Conservation (phyloP, 2,329 filamentous ascomycete genomes). For the Colletotrichum sp. region DNA sequence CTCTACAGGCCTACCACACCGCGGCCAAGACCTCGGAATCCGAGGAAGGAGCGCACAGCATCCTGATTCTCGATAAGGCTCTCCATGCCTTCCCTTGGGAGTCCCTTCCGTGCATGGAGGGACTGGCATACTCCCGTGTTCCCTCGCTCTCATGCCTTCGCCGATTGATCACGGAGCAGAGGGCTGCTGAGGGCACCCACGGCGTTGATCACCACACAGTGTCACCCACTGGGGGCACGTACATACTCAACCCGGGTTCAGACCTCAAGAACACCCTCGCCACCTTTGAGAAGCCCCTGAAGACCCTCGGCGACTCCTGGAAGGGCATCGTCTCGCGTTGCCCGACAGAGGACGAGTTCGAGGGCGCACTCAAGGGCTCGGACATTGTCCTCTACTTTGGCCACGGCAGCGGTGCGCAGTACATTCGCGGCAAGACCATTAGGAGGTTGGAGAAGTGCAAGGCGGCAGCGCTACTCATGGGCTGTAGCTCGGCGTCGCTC, state of each 20-base stretch:
- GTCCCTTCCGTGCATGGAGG: constrained; percentile 84
- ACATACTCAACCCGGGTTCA: constrained; percentile 87
- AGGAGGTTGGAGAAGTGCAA: constrained; percentile 76
- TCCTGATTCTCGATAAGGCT: constrained; percentile 89
- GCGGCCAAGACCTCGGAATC: constrained; percentile 45
- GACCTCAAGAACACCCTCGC: constrained; percentile 83
- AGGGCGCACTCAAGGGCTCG: constrained; percentile 65
- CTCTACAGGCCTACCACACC: constrained; percentile 78
- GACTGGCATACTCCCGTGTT: constrained; percentile 81
- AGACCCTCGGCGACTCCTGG: constrained; percentile 74
- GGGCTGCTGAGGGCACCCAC: not conserved
- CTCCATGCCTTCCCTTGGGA: constrained; percentile 96
- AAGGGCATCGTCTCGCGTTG: constrained; percentile 68
- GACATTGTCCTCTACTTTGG: constrained; percentile 92
- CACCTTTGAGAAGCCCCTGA: constrained; percentile 73
- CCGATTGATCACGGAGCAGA: constrained; percentile 69
- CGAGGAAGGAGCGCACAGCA: constrained; percentile 68
- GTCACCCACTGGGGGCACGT: constrained; percentile 64
- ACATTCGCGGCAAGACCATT: constrained; percentile 85
- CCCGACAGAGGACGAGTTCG: constrained; percentile 82
- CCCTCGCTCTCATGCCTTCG: constrained; percentile 85
- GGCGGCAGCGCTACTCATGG: constrained; percentile 88
- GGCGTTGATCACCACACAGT: constrained; percentile 49
- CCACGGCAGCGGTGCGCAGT: constrained; percentile 93
- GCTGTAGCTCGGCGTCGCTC: constrained; percentile 86